These are phyloP conservation scores for Chaetomiaceae sp. DNA, from an alignment of 2,329 filamentous ascomycete genomes.

Conservation along the genomic window DNA sequence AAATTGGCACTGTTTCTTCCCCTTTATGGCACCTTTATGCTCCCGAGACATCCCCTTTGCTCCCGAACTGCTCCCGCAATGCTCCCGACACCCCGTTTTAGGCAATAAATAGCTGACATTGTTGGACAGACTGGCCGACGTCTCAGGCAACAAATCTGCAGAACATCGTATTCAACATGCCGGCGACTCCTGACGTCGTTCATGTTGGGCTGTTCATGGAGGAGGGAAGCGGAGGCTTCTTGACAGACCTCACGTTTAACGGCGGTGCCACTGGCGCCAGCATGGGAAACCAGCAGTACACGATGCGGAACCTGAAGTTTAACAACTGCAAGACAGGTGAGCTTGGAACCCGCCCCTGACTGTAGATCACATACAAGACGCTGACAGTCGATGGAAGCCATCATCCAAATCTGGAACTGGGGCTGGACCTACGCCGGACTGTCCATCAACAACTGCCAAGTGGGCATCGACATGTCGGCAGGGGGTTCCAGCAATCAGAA, in stretches of 20 bases:
- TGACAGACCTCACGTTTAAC: slow-evolving; percentile 55
- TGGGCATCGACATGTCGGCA: slow-evolving; percentile 57
- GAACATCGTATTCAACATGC: slow-evolving; percentile 54
- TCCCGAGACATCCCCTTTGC: too few species aligned
- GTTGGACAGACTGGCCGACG: slow-evolving; percentile 69
- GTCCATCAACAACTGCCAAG: slow-evolving; percentile 52
- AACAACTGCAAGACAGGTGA: slow-evolving; percentile 55
- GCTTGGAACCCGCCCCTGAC: neutral
- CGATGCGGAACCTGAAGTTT: slow-evolving; percentile 62
- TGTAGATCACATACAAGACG: neutral
- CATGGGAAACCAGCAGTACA: slow-evolving; percentile 66
- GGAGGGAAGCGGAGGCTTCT: slow-evolving; percentile 32
- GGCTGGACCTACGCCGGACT: slow-evolving; percentile 63
- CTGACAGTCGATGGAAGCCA: too few species aligned
- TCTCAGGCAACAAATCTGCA: slow-evolving; percentile 59
- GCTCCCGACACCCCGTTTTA: too few species aligned
- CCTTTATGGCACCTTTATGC: too few species aligned
- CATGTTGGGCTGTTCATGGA: slow-evolving; percentile 57
- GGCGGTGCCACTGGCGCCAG: slow-evolving; percentile 57
- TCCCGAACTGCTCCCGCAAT: too few species aligned
- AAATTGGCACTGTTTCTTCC: too few species aligned
- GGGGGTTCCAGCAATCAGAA: slow-evolving; percentile 45
- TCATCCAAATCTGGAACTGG: slow-evolving; percentile 71
- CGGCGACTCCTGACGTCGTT: slow-evolving; percentile 42
- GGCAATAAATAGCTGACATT: too few species aligned